Evolutionary conservation across 2,329 filamentous ascomycete genomes (phyloP), one percentile per base, ranked within the genome.

Genomic region (Cladorrhinum sp.): DNA sequence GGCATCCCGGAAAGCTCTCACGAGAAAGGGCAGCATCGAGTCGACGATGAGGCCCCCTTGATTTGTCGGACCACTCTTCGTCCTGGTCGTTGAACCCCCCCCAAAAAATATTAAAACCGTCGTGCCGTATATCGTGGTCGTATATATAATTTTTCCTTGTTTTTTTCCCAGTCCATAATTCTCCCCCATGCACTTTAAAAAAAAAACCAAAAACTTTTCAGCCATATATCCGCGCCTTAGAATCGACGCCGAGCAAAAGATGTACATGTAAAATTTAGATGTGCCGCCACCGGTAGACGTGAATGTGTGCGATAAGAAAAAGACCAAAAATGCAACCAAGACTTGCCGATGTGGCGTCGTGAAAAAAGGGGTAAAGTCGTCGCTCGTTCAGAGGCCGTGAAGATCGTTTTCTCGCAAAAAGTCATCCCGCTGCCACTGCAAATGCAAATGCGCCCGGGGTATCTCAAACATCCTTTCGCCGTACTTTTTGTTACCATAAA

Each of bases 391-490:
- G 39, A 24, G 23, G 51, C 30, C 21, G 42, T 42, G 20, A 49
- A n/a, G 42, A 62, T 51, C 26, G 48, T 57, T 48, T 50, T 53
- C 42, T 53, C 50, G 50, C 30, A 59, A 55, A 62, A 57, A 20
- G 36, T 42, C 16, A 20, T 30, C 51, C 51, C 60, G 46, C 57
- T 57, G 49, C 54, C 62, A 62, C 67, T 63, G 62, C 62, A 67
- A 46, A 46, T 46, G 42, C 42, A 62, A 61, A 64, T 64, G 65
- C 62, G 65, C 60, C 61, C 59, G 60, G 66, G 68, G 68, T 68
- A 69, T 69, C 67, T 67, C 59, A 57, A 64, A 61, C 60, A 42
- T 51, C 48, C 16, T 62, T 62, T 63, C 42, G 33, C 53, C 62
- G 52, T 57, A 39, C 57, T 14, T 58, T 54, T 55, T 48, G 39